phyloP scores from a whole-genome alignment of 768 basidiomycete species.

The Fistulinella prunicolor region DNA sequence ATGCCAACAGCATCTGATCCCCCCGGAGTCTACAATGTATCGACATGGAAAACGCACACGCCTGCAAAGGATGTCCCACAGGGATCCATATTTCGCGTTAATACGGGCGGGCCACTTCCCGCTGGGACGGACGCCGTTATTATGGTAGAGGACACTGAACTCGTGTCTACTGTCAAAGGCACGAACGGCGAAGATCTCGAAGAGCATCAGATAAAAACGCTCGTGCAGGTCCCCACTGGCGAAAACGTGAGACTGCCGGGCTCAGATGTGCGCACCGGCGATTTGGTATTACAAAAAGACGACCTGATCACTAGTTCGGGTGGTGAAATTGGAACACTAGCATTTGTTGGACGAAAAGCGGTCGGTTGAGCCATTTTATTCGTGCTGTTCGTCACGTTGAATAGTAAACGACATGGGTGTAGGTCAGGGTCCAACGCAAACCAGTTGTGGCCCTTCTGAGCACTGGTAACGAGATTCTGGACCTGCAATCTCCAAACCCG shows the following conservation, averaged over 20 bases:
- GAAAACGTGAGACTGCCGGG: constrained; percentile 77
- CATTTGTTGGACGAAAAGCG: constrained; percentile 72
- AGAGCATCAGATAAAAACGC: constrained; percentile 67
- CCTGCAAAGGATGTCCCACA: constrained; percentile 38
- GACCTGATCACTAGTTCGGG: constrained; percentile 62
- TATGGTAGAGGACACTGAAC: constrained; percentile 90
- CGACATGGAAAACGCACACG: constrained; percentile 49
- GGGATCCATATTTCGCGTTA: constrained; percentile 60
- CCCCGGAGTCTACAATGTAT: constrained; percentile 64
- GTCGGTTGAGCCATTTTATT: constrained; percentile 35
- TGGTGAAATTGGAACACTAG: constrained; percentile 80
- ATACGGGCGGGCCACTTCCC: constrained; percentile 83
- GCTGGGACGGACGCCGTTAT: constrained; percentile 73
- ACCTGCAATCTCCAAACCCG: constrained; percentile 47
- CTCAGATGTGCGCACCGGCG: constrained; percentile 68
- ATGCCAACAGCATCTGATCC: constrained; percentile 51
- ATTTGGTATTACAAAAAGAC: constrained; percentile 61
- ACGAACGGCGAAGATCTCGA: constrained; percentile 47
- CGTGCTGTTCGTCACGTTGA: neutral
- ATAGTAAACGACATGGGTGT: constrained; percentile 1
- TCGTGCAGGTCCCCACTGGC: constrained; percentile 54
- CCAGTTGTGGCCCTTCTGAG: constrained; percentile 79
- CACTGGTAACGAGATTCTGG: constrained; percentile 80
- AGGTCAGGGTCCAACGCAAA: constrained; percentile 71
- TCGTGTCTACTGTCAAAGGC: constrained; percentile 52